Percentiles rank a stretch among this genome's conserved stretches.
Conservation (phyloP, 148 eudicot species). For the Camellia sinensis region DNA sequence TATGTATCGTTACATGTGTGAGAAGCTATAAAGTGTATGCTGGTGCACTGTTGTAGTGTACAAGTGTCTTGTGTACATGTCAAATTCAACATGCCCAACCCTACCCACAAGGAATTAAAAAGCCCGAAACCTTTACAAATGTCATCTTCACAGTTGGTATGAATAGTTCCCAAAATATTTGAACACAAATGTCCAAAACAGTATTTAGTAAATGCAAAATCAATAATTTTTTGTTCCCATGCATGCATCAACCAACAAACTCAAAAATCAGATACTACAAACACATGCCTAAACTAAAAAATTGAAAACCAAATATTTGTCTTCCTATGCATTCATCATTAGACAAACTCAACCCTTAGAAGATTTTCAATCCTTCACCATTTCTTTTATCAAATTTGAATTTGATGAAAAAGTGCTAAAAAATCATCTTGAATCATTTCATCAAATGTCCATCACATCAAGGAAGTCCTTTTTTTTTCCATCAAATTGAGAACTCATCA, state of each 20-base stretch:
- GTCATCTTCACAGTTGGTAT: no score
- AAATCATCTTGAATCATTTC: no score
- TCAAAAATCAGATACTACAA: not conserved
- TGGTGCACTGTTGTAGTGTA: no score
- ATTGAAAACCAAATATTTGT: not conserved
- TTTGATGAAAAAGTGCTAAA: no score
- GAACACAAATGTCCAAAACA: not conserved
- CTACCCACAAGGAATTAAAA: not conserved
- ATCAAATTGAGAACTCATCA: no score
- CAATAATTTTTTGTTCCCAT: not conserved
- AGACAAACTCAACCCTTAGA: not conserved
- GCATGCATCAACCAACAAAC: not conserved
- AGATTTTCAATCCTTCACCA: not conserved
- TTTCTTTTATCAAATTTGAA: no score
- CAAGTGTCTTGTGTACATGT: no score
- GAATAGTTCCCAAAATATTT: not conserved
- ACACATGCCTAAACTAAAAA: not conserved
- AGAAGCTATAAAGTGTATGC: no score
- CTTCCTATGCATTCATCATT: not conserved
- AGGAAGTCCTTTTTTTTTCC: no score
- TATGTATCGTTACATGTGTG: no score
- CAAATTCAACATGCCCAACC: no score
- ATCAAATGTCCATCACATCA: no score
- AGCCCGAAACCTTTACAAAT: not conserved
- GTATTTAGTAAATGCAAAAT: not conserved